Evolutionary conservation across 768 basidiomycete species (phyloP).

Genomic region (Kwoniella pini): DNA sequence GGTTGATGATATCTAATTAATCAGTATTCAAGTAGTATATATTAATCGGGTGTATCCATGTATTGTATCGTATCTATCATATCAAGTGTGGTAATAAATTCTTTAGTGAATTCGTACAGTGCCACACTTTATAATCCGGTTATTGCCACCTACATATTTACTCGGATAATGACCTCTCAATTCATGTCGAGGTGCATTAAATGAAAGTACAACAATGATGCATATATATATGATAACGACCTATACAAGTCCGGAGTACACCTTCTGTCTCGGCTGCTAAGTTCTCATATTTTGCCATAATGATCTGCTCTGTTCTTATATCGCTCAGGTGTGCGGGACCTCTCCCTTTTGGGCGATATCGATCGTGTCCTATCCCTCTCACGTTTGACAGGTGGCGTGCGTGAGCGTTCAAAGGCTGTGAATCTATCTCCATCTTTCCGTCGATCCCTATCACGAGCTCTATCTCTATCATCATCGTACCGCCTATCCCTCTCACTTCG

Average conservation of each 20-base stretch:
- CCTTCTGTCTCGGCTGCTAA: no score
- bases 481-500: slow-evolving; percentile 7
- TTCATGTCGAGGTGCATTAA: no score
- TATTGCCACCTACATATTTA: not conserved
- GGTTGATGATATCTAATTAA: no score
- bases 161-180: not conserved
- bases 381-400: slow-evolving; percentile 22
- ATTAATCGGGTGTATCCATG: no score
- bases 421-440: slow-evolving; percentile 1
- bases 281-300: not conserved
- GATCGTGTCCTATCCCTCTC: slow-evolving; percentile 9
- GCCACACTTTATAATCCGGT: not conserved
- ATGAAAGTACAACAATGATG: no score
- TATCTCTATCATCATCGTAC: slow-evolving; percentile 18
- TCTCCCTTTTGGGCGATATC: slow-evolving; percentile 15
- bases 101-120: not conserved
- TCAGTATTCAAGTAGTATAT: no score
- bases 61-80: no score
- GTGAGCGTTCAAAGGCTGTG: slow-evolving; percentile 2
- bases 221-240: no score
- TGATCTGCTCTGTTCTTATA: not conserved
- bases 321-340: not conserved
- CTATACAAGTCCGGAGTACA: no score
- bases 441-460: slow-evolving; percentile 8
- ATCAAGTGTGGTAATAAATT: no score